Evolutionary conservation across 1,284 basidiomycete species (phyloP), one percentile per base, ranked within the genome.

Genomic region (Mixia osmundae): DNA sequence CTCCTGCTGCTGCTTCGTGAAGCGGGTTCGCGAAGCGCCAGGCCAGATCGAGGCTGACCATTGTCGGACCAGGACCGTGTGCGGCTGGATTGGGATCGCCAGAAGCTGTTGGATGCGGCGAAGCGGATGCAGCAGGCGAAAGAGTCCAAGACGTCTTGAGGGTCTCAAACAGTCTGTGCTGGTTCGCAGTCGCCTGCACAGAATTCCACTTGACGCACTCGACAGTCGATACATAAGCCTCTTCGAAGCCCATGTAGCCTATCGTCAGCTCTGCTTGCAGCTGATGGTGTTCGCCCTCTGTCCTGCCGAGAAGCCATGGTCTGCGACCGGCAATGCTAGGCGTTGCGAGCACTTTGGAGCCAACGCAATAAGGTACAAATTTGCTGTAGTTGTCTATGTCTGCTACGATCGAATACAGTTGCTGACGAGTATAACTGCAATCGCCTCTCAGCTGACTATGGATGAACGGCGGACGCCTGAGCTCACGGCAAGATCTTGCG

Each of bases 351-450:
- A 91, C 67, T 18, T 68, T 69, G 2, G 83, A 79, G 21, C 61
- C 59, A 12, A 68, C 70, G 59, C 87, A 94, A 56, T 82, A 94
- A 0, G 89, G 89, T 32, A 97, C 62, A 52, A 94, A 97, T 34
- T 61, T 61, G 9, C 72, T 65, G 57, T 95, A 97, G 4, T 77
- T 74, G 6, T 67, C 68, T 15, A 94, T 76, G 56, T 95, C 76
- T 11, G 82, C 68, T 31, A 97, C 79, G 39, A 95, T 59, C 4
- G 68, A 61, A 57, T 87, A 95, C 2, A 97, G 65, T 54, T 94
- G 69, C 30, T 64, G 62, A 41, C 64, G 68, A n/a, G 63, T 61
- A 50, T 76, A 80, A 20, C 71, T 78, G 53, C 55, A 54, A 34
- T 40, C 19, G 4, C 12, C 24, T 28, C 10, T 4, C 16, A 2